Conservation (phyloP, 2,329 filamentous ascomycete genomes). For the Verticillium nonalfalfae region DNA sequence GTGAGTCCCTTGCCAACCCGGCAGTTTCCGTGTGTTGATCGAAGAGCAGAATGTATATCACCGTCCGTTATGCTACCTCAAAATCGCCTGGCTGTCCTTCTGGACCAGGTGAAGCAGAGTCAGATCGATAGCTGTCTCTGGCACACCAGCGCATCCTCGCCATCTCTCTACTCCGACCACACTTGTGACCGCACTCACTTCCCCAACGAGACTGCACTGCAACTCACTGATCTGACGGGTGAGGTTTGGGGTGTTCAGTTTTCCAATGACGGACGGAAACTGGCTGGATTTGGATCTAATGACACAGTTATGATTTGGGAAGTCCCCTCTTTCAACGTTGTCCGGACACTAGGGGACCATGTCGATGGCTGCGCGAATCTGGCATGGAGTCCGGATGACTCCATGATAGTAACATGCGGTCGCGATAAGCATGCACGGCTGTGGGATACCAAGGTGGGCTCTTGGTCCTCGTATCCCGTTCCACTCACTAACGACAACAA, state of each 20-base stretch:
- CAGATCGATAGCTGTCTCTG: conserved; percentile 83
- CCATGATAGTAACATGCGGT: conserved; percentile 77
- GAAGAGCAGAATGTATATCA: conserved; percentile 69
- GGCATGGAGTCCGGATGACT: conserved; percentile 88
- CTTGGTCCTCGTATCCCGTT: conserved; percentile 31
- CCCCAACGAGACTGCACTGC: conserved; percentile 62
- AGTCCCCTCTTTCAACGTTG: conserved; percentile 59
- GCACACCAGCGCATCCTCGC: conserved; percentile 73
- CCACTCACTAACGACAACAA: background rate
- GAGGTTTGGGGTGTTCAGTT: conserved; percentile 93
- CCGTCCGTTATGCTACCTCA: conserved; percentile 96
- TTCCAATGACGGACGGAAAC: conserved; percentile 74
- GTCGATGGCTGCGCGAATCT: conserved; percentile 69
- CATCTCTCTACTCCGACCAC: conserved; percentile 87
- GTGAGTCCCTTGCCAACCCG: conserved; percentile 40
- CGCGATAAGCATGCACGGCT: conserved; percentile 67
- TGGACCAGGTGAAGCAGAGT: conserved; percentile 76
- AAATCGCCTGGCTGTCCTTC: conserved; percentile 72
- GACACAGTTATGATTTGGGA: conserved; percentile 77
- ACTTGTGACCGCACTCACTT: conserved; percentile 74
- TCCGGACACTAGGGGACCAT: conserved; percentile 60
- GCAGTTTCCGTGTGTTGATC: conserved; percentile 13
- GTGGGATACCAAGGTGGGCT: conserved; percentile 64
- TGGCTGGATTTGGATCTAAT: conserved; percentile 78
- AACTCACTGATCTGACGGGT: conserved; percentile 66